Percentiles rank a stretch among this genome's conserved stretches.
phyloP scores from a whole-genome alignment of 495 filamentous ascomycete species.

The Sporormia fimetaria region DNA sequence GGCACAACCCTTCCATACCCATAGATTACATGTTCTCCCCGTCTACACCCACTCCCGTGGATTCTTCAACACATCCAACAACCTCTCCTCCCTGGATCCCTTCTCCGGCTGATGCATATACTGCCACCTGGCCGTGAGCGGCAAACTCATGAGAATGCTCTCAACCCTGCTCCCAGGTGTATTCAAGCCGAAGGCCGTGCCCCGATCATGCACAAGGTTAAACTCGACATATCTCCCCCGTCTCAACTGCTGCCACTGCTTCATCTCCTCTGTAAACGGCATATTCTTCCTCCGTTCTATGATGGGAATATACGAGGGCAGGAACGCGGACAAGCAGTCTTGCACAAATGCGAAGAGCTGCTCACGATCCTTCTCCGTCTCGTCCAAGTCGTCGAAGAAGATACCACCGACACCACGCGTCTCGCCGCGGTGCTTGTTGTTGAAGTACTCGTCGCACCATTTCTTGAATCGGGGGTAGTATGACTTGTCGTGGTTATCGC shows the following conservation, averaged over 20 bases:
- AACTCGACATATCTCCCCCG: conserved; percentile 95
- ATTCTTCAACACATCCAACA: conserved; percentile 72
- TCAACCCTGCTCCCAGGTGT: conserved; percentile 87
- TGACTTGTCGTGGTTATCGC: conserved; percentile 80
- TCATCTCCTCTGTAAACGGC: conserved; percentile 72
- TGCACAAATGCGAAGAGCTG: conserved; percentile 86
- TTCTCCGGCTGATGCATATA: conserved; percentile 85
- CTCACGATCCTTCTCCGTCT: conserved; percentile 74
- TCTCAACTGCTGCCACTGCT: conserved; percentile 92
- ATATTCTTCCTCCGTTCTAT: conserved; percentile 79
- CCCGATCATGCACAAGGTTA: conserved; percentile 94
- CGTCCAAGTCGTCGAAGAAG: conserved; percentile 97
- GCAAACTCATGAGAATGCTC: conserved; percentile 95
- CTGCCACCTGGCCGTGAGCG: conserved; percentile 82
- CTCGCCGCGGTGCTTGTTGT: conserved; percentile 80
- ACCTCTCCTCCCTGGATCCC: conserved; percentile 58
- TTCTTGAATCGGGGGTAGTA: conserved; percentile 96
- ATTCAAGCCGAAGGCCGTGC: conserved; percentile 87
- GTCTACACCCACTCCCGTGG: conserved; percentile 81
- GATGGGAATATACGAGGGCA: conserved; percentile 87
- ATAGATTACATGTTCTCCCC: conserved; percentile 2
- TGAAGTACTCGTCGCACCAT: conserved; percentile 98
- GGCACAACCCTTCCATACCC: no score
- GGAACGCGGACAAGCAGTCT: conserved; percentile 70
- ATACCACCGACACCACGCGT: conserved; percentile 88